Base-by-base conservation (phyloP, 2,329 filamentous ascomycete species). In the Fusarium miscanthi region DNA sequence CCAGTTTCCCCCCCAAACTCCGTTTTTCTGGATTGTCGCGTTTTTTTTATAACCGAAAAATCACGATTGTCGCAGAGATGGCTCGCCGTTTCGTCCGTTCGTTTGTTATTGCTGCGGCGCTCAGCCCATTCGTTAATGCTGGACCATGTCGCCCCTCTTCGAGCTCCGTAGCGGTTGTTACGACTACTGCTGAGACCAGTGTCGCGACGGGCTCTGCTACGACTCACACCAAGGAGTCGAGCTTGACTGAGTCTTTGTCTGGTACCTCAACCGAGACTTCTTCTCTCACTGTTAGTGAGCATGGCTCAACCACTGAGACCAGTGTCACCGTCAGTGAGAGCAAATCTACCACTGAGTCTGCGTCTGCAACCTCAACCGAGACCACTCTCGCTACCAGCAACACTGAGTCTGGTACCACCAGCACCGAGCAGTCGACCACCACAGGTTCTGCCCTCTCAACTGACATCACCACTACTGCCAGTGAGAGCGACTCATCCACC, bases 71-170 rank as follows among this genome's bases (percentile, higher is more conserved):
- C 23, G 23, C 5, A 51, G 60, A 65, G 31, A 65, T 66, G 63
- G 60, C 61, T 65, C 59, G 53, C 30, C 66, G 40, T 70, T 35
- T 70, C 37, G 65, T 70, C 30, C 65, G 17, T 41, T 69, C 66
- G 53, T 54, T 70, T 43, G 25, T 70, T 1, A 10, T 70, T 33
- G 40, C 66, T 40, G 46, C 53, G 25, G 53, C 37, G 38, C 65
- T 70, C 13, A 31, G 53, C 40, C 54, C 66, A 2, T 33, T 70
- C 33, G 65, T 35, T 41, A 19, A 41, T 21, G 66, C 66, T 10
- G 65, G 66, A 38, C 66, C 65, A 42, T 70, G 66, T 14, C 65
- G 59, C 42, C 65, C 65, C 6, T 46, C 52, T 4, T 59, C 53
- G 5, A 69, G 27, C 10, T 63, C 48, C 2, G 43, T 37, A 19